phyloP scores from a whole-genome alignment of 108 stramenopile species.

The Nannochloropsis granulata region DNA sequence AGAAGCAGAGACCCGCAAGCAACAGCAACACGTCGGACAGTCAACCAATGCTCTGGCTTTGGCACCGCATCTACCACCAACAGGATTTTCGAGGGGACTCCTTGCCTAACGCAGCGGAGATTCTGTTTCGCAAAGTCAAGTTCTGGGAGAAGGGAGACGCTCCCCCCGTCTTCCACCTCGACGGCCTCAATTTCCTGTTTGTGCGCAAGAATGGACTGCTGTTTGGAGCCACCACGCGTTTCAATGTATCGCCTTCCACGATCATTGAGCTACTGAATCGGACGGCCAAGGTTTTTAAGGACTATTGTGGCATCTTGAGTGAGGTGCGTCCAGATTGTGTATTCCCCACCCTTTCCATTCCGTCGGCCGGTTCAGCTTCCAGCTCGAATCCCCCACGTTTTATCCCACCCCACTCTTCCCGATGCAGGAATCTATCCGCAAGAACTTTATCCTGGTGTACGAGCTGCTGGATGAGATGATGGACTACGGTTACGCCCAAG shows the following conservation, averaged over 20 bases:
- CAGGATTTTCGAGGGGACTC: conserved; percentile 5
- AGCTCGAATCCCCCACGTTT: not conserved
- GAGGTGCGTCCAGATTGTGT: not conserved
- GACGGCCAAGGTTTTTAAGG: conserved; percentile 96
- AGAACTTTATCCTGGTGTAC: conserved; percentile 97
- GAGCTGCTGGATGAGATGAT: conserved; percentile 98
- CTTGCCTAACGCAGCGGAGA: conserved; percentile 2
- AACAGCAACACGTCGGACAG: conserved; percentile 35
- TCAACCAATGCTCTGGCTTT: not conserved
- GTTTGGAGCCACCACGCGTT: conserved; percentile 83
- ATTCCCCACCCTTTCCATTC: not conserved
- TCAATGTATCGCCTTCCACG: conserved; percentile 52
- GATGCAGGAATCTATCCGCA: conserved; percentile 80
- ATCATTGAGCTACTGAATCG: conserved; percentile 72
- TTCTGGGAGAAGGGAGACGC: conserved; percentile 72
- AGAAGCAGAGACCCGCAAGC: conserved; percentile 77
- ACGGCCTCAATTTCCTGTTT: conserved; percentile 78
- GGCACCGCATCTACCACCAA: not conserved
- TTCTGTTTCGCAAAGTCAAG: conserved; percentile 46
- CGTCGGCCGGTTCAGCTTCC: not conserved
- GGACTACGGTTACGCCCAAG: conserved; percentile 96
- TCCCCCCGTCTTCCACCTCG: conserved; percentile 43
- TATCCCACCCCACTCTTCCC: not conserved
- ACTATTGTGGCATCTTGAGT: conserved; percentile 94
- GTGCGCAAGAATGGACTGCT: conserved; percentile 87